A percentile compares a stretch with the other conserved stretches of the same genome.
These are phyloP conservation scores for Platismatia glauca DNA, from an alignment of 495 filamentous ascomycete genomes.

Conservation along the genomic window DNA sequence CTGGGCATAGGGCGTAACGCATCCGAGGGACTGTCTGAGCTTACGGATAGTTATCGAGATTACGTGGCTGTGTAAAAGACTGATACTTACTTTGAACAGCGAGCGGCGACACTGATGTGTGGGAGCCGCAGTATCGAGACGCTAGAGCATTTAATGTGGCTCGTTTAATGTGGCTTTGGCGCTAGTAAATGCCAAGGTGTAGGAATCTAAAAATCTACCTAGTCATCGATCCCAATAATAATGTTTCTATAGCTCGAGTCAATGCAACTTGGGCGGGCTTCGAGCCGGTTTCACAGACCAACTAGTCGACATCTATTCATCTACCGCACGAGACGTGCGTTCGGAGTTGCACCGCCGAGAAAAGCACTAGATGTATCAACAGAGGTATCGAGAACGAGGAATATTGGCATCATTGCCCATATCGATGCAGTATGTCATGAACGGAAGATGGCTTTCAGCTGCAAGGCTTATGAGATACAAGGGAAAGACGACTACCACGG, in stretches of 20 bases:
- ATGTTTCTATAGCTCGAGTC: too few species aligned
- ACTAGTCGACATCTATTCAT: neutral
- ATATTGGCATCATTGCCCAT: constrained; percentile 98
- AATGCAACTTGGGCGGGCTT: constrained; percentile 9
- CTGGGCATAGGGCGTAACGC: constrained; percentile 50
- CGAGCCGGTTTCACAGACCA: neutral
- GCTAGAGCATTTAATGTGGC: too few species aligned
- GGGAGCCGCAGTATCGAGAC: too few species aligned
- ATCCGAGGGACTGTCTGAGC: constrained; percentile 47
- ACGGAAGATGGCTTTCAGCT: neutral
- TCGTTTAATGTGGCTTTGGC: neutral
- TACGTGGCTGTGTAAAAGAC: constrained; percentile 50
- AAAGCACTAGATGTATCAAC: constrained; percentile 6
- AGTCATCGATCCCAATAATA: too few species aligned
- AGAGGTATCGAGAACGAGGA: constrained; percentile 49
- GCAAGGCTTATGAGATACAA: constrained; percentile 26
- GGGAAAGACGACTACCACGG: constrained; percentile 98
- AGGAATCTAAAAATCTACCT: too few species aligned
- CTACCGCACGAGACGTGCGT: neutral
- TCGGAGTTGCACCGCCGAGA: neutral
- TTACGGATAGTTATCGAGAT: constrained; percentile 42
- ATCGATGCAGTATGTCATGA: constrained; percentile 73
- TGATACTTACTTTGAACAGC: constrained; percentile 58
- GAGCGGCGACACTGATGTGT: constrained; percentile 52
- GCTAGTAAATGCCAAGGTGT: too few species aligned